Evolutionary conservation across 1,284 basidiomycete species (phyloP).

Genomic region (Fomitopsis pinicola): DNA sequence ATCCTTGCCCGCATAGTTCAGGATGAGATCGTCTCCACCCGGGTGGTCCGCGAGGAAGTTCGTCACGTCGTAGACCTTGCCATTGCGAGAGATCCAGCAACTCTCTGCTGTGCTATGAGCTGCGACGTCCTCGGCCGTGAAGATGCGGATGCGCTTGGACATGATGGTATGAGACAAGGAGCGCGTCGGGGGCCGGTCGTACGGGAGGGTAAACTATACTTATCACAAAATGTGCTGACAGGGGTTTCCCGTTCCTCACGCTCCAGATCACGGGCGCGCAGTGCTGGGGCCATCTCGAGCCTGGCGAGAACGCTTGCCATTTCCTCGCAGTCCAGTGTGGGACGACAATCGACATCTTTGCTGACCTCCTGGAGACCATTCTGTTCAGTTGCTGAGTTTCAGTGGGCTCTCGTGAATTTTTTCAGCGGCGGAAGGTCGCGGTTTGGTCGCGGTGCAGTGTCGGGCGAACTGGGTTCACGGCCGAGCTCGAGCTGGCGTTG

Average conservation of each 20-base stretch:
- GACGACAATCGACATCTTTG: not conserved
- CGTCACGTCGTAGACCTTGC: slow-evolving; percentile 81
- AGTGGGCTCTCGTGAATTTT: not conserved
- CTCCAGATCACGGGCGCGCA: slow-evolving; percentile 4
- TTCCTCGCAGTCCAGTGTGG: not conserved
- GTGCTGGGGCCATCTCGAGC: slow-evolving; percentile 2
- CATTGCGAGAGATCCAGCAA: slow-evolving; percentile 73
- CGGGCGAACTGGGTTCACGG: not conserved
- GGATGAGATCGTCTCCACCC: slow-evolving; percentile 81
- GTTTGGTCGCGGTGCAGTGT: not conserved
- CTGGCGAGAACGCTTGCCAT: not conserved
- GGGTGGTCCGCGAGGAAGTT: slow-evolving; percentile 77
- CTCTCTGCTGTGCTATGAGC: slow-evolving; percentile 50
- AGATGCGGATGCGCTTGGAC: slow-evolving; percentile 69
- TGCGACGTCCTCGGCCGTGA: slow-evolving; percentile 66
- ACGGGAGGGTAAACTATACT: not conserved
- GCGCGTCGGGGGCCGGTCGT: slow-evolving; percentile 8
- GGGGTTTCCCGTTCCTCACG: slow-evolving; percentile 1
- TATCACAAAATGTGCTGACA: not conserved
- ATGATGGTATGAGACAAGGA: slow-evolving; percentile 26
- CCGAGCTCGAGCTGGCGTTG: not conserved
- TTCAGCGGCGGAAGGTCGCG: not conserved
- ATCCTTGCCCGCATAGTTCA: slow-evolving; percentile 82
- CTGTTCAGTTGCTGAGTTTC: not conserved
- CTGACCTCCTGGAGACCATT: not conserved